phyloP scores from a whole-genome alignment of 768 basidiomycete species.

The Nevesoporus exiguus region DNA sequence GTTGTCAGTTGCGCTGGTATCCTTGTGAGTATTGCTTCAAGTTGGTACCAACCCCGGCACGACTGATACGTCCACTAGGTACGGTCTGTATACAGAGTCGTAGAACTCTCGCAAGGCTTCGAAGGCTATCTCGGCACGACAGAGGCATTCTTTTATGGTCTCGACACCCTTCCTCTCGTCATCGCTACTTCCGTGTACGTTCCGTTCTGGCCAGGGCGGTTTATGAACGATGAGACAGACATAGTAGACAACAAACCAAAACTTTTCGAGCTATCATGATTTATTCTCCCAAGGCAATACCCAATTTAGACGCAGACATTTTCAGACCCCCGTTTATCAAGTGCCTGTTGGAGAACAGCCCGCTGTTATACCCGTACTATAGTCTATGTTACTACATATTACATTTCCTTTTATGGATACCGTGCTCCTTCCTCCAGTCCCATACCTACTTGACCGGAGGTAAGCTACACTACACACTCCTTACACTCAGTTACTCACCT shows the following conservation, averaged over 20 bases:
- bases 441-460: no score
- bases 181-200: conserved; percentile 56
- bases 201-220: conserved; percentile 63
- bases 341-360: no score
- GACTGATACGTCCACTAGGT: conserved; percentile 37
- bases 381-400: no score
- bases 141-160: conserved; percentile 61
- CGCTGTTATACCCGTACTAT: no score
- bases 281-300: background rate
- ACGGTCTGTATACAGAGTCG: conserved; percentile 59
- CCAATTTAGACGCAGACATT: background rate
- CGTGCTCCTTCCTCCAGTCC: no score
- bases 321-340: background rate
- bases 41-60: background rate
- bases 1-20: conserved; percentile 59
- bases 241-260: background rate
- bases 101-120: conserved; percentile 65
- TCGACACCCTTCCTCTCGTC: conserved; percentile 66
- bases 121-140: conserved; percentile 51
- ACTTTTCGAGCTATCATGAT: conserved; percentile 26
- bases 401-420: no score
- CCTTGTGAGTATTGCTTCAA: conserved; percentile 41
- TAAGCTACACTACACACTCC: no score
- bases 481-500: no score
- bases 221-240: conserved; percentile 30